Evolutionary conservation across 345 rosid genomes (phyloP), one percentile per base, ranked within the genome.

Genomic region (Eucalyptus brandiana): DNA sequence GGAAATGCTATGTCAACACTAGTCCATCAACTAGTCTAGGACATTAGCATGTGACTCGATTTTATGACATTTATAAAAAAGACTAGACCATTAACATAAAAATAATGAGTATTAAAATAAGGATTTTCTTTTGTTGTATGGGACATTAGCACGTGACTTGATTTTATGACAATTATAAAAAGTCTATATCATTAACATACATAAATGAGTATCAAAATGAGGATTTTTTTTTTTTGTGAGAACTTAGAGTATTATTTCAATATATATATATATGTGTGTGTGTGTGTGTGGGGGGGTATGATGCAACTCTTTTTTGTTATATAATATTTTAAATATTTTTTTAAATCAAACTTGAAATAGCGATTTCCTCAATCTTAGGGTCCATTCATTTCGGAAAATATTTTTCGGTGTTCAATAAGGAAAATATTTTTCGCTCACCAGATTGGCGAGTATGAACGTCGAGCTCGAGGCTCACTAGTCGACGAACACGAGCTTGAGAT

Each of bases 381-480:
- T 47, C 4, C 0, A 0, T 45, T 47, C 13, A 1, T 47, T 47
- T 47, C 1, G 48, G 48, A 47, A 47, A 47, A 47, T 47, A 47
- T 47, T 47, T 47, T 47, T 4, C 2, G 0, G 0, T 47, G 4
- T 47, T 47, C 48, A 47, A 47, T 47, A 47, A 47, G 13, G 13
- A 47, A 47, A 47, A 47, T 47, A 47, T 11, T 47, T 47, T 47
- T 4, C 13, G 4, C 48, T 47, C 48, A 47, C 13, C 48, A 3
- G 0, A 47, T 11, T 45, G 4, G 48, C 2, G 2, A 45, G 4
- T 47, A 13, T 47, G 13, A 47, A 0, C 13, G 13, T 47, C 48
- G 13, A 47, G 48, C 48, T 47, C 13, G 0, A 47, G 48, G 2
- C 48, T 47, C 48, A 47, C 48, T 4, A 47, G 11, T 47, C 0